Conservation (phyloP, 1,284 basidiomycete species). For the Takashimella tepidaria region DNA sequence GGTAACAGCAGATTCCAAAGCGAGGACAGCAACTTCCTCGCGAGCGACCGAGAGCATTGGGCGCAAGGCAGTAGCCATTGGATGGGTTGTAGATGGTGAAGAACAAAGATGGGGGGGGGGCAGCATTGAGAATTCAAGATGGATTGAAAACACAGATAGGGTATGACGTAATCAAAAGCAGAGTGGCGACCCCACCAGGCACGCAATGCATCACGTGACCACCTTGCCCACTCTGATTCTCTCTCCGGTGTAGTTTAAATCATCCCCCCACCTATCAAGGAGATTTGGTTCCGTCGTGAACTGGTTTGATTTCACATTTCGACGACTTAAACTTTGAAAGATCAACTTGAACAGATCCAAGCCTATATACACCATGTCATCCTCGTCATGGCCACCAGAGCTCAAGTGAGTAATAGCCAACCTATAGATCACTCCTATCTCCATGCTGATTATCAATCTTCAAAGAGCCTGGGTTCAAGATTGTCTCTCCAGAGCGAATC, state of each 20-base stretch:
- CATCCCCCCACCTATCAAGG: too few species aligned
- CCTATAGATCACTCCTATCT: too few species aligned
- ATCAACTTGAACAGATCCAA: too few species aligned
- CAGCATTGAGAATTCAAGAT: background rate
- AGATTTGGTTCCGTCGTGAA: too few species aligned
- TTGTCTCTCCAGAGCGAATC: constrained; percentile 40
- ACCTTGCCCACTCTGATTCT: too few species aligned
- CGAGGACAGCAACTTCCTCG: constrained; percentile 35
- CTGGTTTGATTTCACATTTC: too few species aligned
- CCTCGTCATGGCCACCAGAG: constrained; percentile 35
- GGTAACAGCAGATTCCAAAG: constrained; percentile 24
- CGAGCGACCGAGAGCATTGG: constrained; percentile 36
- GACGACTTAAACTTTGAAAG: too few species aligned
- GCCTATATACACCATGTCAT: constrained; percentile 16
- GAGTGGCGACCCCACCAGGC: too few species aligned
- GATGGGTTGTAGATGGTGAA: background rate
- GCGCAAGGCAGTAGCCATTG: constrained; percentile 24
- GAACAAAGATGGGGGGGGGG: background rate
- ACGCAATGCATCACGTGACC: too few species aligned
- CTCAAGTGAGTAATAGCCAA: constrained; percentile 42
- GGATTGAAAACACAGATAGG: background rate
- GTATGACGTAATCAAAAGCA: background rate
- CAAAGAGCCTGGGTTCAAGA: constrained; percentile 45
- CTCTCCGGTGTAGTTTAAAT: too few species aligned
- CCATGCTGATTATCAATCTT: too few species aligned